Base-by-base conservation (phyloP, 2,329 filamentous ascomycete species). In the Pseudogymnoascus sp. region DNA sequence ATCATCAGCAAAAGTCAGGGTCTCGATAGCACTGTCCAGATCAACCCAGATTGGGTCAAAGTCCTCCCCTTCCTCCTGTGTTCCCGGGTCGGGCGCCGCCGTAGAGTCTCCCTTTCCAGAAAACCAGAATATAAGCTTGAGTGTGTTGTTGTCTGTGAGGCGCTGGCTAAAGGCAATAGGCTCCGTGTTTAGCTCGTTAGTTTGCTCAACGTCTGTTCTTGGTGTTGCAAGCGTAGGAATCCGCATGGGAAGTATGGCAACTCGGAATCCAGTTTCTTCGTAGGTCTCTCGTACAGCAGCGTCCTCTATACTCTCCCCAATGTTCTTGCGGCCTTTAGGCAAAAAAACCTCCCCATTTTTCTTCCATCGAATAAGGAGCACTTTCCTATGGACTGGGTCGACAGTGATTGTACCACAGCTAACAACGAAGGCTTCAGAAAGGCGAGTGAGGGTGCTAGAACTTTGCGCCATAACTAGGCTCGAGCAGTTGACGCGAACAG, bases 11-110 rank as follows among this genome's bases (percentile, higher is more conserved):
- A 52, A 52, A 8, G 42, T 52, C 15, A 52, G 25, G 29, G 42
- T 15, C 25, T 52, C 42, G 8, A 31, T 15, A 13, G 6, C 25
- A 12, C 42, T 15, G 3, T 52, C 25, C 15, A 52, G 13, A 15
- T 52, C 77, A 68, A 84, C 60, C 71, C 71, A 73, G 58, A 66
- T 60, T 21, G 63, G 67, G 42, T 45, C 67, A 63, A 8, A 65
- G 64, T 42, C 59, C 15, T 55, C 59, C 10, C 29, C 33, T 62
- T 63, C 59, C 48, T 64, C 27, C 62, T 58, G 60, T 58, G 65
- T 58, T 64, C 40, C 25, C 65, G 65, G 5, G 59, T 59, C 45
- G 10, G 45, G 27, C 7, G 65, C 61, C 42, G 7, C 39, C 13
- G 45, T 52, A 31, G 45, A 52, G 21, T 52, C 45, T 2, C 45